Evolutionary conservation across 225 moss, liverwort and hornwort species (phyloP), one percentile per base, ranked within the genome.

Genomic region (Ulota crispa): DNA sequence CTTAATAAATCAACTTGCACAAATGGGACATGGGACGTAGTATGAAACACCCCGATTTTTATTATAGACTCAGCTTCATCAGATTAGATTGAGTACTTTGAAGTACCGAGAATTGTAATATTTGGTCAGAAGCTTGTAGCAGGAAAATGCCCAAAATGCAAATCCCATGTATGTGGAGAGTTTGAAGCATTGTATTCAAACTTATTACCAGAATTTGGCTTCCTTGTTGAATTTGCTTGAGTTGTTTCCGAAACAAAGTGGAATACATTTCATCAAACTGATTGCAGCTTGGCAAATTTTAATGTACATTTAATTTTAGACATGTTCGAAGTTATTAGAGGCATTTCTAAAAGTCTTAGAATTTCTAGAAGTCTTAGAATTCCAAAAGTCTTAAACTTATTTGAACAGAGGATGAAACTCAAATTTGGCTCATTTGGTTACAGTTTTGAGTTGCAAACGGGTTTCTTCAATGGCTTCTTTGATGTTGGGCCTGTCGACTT

Each of bases 401-500:
- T 36, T 34, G 65, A 11, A 24, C 19, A 8, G 65, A 53, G 6
- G 11, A 26, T 26, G 37, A 52, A 50, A 19, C 32, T 26, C 34
- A 36, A 65, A 65, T 26, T 26, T 3, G 31, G 6, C 16, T 66
- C 7, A 34, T 7, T 18, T 4, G 6, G 10, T 66, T 65, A 3
- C 0, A 5, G 28, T 55, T 68, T 5, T 5, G 23, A 64, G 7
- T 68, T 54, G 36, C n/a, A 50, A 52, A 24, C 20, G 16, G 2
- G 12, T 69, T 54, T 74, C 13, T 71, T 83, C 7, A 21, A 42
- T 27, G 53, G 41, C 50, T 80, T 60, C 62, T 70, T 79, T 31
- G 61, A 14, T 76, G 59, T 76, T 52, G 28, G 43, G 0, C 82
- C 82, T 39, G 39, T 39, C 9, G 39, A 9, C 82, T 86, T 43